phyloP scores from a whole-genome alignment of 768 basidiomycete species.

The Naganishia vishniacii region DNA sequence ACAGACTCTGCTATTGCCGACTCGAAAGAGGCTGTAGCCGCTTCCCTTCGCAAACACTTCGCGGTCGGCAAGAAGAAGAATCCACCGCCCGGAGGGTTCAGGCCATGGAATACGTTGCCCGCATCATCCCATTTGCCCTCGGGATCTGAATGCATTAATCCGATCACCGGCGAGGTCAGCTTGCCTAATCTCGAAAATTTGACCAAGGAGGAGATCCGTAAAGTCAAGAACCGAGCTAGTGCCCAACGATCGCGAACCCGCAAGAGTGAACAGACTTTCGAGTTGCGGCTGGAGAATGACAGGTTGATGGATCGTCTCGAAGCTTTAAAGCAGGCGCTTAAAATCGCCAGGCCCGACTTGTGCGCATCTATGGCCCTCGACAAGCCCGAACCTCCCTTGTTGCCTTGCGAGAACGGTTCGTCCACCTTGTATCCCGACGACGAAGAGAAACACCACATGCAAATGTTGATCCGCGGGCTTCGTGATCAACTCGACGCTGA shows the following conservation, averaged over 20 bases:
- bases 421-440: constrained; percentile 1
- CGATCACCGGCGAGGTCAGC: constrained; percentile 29
- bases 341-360: constrained; percentile 2
- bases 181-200: constrained; percentile 25
- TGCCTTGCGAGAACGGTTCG: not conserved
- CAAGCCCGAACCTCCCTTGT: constrained; percentile 1
- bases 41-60: not conserved
- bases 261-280: constrained; percentile 23
- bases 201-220: constrained; percentile 31
- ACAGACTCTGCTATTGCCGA: not conserved
- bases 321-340: constrained; percentile 6
- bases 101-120: constrained; percentile 30
- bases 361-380: constrained; percentile 7
- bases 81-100: constrained; percentile 26
- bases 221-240: constrained; percentile 29
- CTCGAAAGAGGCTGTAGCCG: not conserved
- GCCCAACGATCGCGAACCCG: constrained; percentile 26
- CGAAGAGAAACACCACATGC: constrained; percentile 25
- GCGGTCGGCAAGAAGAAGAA: constrained; percentile 23
- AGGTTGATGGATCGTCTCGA: constrained; percentile 25
- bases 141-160: constrained; percentile 28
- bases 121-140: constrained; percentile 28
- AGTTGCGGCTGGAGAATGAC: constrained; percentile 23
- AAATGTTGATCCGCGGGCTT: constrained; percentile 25
- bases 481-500: constrained; percentile 21